Evolutionary conservation across 1,284 basidiomycete genomes (phyloP).

Genomic region (Cystobasidium pallidum): DNA sequence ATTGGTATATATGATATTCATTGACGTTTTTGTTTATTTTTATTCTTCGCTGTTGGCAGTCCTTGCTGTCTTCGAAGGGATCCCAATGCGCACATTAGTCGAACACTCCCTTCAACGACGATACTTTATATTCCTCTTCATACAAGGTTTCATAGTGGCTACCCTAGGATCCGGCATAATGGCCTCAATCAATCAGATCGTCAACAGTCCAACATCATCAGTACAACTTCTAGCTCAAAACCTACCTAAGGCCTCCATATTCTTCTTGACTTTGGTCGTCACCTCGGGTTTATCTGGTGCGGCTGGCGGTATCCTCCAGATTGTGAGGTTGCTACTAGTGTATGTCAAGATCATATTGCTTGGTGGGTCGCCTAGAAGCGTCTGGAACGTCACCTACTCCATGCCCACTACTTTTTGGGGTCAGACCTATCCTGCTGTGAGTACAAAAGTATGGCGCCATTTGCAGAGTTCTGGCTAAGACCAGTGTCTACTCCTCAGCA

Average conservation of each 20-base stretch:
- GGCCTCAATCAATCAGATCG: slow-evolving; percentile 67
- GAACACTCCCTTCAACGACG: slow-evolving; percentile 89
- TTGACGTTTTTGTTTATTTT: too few species aligned
- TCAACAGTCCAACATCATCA: slow-evolving; percentile 64
- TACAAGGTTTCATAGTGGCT: slow-evolving; percentile 87
- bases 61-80: slow-evolving; percentile 77
- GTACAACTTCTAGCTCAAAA: slow-evolving; percentile 68
- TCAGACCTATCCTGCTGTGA: slow-evolving; percentile 61
- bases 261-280: slow-evolving; percentile 82
- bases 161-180: slow-evolving; percentile 80
- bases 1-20: too few species aligned
- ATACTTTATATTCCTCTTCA: slow-evolving; percentile 88
- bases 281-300: slow-evolving; percentile 55
- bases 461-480: neutral
- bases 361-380: slow-evolving; percentile 84
- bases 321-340: slow-evolving; percentile 75
- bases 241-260: slow-evolving; percentile 82
- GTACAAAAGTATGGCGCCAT: neutral
- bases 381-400: slow-evolving; percentile 75
- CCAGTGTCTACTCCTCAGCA: slow-evolving; percentile 1
- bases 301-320: slow-evolving; percentile 71
- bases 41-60: slow-evolving; percentile 57
- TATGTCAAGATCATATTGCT: slow-evolving; percentile 82
- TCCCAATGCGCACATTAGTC: slow-evolving; percentile 75
- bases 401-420: slow-evolving; percentile 76